phyloP scores from a whole-genome alignment of 2,329 filamentous ascomycete genomes.

The Aureobasidium vineae region DNA sequence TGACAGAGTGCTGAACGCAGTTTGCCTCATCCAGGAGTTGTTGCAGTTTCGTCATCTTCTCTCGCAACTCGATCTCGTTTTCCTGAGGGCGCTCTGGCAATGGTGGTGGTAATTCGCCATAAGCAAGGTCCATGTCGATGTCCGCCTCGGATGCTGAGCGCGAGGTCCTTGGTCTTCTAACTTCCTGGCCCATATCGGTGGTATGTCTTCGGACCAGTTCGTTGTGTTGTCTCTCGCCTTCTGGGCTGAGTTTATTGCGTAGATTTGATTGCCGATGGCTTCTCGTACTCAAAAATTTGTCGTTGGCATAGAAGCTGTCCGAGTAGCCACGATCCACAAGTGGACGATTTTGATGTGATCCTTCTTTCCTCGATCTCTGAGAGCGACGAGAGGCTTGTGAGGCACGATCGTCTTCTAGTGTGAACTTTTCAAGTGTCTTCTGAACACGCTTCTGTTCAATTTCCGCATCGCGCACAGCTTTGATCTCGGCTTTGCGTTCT shows the following conservation, averaged over 20 bases:
- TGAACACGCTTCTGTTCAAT: conserved; percentile 59
- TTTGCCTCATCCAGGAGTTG: conserved; percentile 79
- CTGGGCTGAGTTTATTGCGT: conserved; percentile 33
- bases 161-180: conserved; percentile 27
- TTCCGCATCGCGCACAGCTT: conserved; percentile 64
- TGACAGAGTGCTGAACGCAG: conserved; percentile 81
- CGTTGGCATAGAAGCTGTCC: conserved; percentile 49
- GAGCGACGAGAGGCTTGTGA: conserved; percentile 33
- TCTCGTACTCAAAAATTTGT: conserved; percentile 30
- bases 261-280: conserved; percentile 35
- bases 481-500: conserved; percentile 80
- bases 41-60: conserved; percentile 72
- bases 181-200: conserved; percentile 30
- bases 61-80: conserved; percentile 60
- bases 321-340: conserved; percentile 47
- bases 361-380: conserved; percentile 11
- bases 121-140: conserved; percentile 89
- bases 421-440: conserved; percentile 46
- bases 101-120: conserved; percentile 76
- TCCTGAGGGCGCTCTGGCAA: conserved; percentile 48
- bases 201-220: conserved; percentile 48
- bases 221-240: conserved; percentile 35
- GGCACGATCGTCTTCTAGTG: conserved; percentile 36
- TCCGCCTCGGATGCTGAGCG: conserved; percentile 47
- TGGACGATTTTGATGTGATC: conserved; percentile 34